phyloP scores from a whole-genome alignment of 306 rosid species.

The Sindora glabra region DNA sequence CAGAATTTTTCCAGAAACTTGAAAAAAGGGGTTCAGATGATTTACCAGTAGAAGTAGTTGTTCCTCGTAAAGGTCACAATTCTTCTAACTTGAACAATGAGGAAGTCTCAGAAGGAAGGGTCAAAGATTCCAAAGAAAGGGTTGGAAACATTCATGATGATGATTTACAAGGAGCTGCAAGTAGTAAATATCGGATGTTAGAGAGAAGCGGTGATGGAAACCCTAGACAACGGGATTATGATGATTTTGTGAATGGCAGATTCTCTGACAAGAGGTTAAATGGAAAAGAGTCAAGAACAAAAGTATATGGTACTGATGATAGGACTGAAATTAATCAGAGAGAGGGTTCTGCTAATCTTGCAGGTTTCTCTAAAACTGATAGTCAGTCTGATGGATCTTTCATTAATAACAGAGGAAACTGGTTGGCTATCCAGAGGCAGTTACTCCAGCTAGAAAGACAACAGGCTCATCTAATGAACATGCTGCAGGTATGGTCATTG shows the following conservation, averaged over 20 bases:
- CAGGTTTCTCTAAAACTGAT: slow-evolving; percentile 69
- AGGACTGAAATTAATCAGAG: slow-evolving; percentile 53
- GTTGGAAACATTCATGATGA: slow-evolving; percentile 41
- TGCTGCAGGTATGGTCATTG: slow-evolving; percentile 73
- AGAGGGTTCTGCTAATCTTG: slow-evolving; percentile 62
- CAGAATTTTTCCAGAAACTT: slow-evolving; percentile 90
- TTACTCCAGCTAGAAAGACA: slow-evolving; percentile 90
- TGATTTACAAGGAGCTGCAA: slow-evolving; percentile 43
- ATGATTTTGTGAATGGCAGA: slow-evolving; percentile 45
- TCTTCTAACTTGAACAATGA: slow-evolving; percentile 61
- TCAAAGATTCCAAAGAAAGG: slow-evolving; percentile 45
- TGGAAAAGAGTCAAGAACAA: slow-evolving; percentile 58
- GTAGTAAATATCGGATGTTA: slow-evolving; percentile 42
- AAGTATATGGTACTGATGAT: slow-evolving; percentile 45
- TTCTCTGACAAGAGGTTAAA: slow-evolving; percentile 57
- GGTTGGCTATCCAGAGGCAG: slow-evolving; percentile 95
- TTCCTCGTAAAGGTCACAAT: slow-evolving; percentile 64
- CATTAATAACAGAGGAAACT: slow-evolving; percentile 77
- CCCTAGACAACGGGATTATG: slow-evolving; percentile 43
- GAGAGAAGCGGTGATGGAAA: slow-evolving; percentile 48
- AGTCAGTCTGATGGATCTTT: slow-evolving; percentile 76
- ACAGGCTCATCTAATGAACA: slow-evolving; percentile 92
- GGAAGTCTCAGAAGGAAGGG: slow-evolving; percentile 45
- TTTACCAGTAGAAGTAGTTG: slow-evolving; percentile 86
- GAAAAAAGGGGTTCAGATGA: slow-evolving; percentile 80